phyloP scores from a whole-genome alignment of 805 yeast species.

The Candida pini region DNA sequence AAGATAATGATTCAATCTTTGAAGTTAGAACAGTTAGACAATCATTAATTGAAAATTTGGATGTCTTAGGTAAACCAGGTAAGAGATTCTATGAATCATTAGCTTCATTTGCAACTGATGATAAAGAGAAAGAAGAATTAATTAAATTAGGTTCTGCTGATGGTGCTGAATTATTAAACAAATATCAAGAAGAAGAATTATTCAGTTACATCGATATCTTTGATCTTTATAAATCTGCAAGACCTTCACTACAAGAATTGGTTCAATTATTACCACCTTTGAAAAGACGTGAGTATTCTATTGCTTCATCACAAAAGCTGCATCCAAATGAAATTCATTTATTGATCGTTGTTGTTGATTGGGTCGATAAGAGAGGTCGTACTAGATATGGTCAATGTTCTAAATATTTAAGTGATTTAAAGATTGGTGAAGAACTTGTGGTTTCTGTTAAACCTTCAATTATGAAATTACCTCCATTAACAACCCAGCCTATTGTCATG shows the following conservation, averaged over 20 bases:
- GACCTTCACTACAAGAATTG: constrained; percentile 67
- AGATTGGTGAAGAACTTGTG: constrained; percentile 77
- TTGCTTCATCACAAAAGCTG: constrained; percentile 90
- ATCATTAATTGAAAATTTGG: constrained; percentile 72
- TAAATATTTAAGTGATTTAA: constrained; percentile 74
- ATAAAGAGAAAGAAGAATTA: constrained; percentile 55
- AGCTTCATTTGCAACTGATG: constrained; percentile 67
- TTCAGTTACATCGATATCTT: constrained; percentile 77
- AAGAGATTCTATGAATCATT: constrained; percentile 87
- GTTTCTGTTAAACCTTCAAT: constrained; percentile 96
- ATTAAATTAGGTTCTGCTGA: constrained; percentile 63
- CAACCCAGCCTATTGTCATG: constrained; percentile 91
- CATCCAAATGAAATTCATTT: constrained; percentile 90
- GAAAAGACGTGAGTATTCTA: constrained; percentile 96
- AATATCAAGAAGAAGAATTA: constrained; percentile 78
- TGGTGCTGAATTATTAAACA: constrained; percentile 82
- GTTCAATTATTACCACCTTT: constrained; percentile 73
- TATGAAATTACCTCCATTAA: constrained; percentile 87
- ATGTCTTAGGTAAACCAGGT: constrained; percentile 91
- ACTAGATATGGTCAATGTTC: constrained; percentile 93
- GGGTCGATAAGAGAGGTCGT: constrained; percentile 84
- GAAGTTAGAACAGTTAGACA: constrained; percentile 84
- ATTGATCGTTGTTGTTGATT: constrained; percentile 91
- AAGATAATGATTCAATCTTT: constrained; percentile 47
- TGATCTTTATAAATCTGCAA: constrained; percentile 72